phyloP scores from a whole-genome alignment of 2,329 filamentous ascomycete species.

The Nigrograna mackinnonii region DNA sequence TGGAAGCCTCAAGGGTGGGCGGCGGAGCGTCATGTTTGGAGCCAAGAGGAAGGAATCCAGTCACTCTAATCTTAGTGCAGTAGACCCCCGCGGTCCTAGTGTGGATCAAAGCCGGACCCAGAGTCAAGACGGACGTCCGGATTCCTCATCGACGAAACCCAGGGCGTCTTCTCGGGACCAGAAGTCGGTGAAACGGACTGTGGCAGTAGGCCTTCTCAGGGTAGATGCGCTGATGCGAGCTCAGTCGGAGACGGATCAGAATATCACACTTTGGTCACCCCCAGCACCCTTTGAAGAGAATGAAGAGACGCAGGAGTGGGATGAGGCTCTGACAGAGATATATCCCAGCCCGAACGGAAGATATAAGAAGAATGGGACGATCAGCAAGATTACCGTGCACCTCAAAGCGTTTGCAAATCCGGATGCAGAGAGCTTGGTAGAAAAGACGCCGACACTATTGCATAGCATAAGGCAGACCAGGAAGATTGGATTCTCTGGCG shows the following conservation, averaged over 20 bases:
- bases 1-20: slow-evolving; percentile 45
- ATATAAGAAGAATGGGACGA: slow-evolving; percentile 72
- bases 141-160: slow-evolving; percentile 26
- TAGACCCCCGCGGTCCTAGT: slow-evolving; percentile 24
- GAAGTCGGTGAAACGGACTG: slow-evolving; percentile 65
- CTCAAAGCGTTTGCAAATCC: slow-evolving; percentile 76
- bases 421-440: slow-evolving; percentile 80
- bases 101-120: slow-evolving; percentile 26
- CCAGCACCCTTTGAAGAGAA: slow-evolving; percentile 37
- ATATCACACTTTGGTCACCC: slow-evolving; percentile 77
- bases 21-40: slow-evolving; percentile 68
- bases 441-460: slow-evolving; percentile 83
- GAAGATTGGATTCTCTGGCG: slow-evolving; percentile 92
- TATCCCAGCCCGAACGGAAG: slow-evolving; percentile 72
- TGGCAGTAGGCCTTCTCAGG: slow-evolving; percentile 78
- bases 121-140: slow-evolving; percentile 27
- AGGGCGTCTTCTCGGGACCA: slow-evolving; percentile 41
- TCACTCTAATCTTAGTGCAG: slow-evolving; percentile 21
- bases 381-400: slow-evolving; percentile 79
- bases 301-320: slow-evolving; percentile 68
- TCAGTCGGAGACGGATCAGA: slow-evolving; percentile 72
- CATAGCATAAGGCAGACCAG: slow-evolving; percentile 79
- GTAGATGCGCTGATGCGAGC: slow-evolving; percentile 76
- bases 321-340: slow-evolving; percentile 66
- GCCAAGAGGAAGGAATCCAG: slow-evolving; percentile 55